These are phyloP conservation scores for Pythium folliculosum DNA, from an alignment of 352 stramenopile genomes.

Conservation along the genomic window DNA sequence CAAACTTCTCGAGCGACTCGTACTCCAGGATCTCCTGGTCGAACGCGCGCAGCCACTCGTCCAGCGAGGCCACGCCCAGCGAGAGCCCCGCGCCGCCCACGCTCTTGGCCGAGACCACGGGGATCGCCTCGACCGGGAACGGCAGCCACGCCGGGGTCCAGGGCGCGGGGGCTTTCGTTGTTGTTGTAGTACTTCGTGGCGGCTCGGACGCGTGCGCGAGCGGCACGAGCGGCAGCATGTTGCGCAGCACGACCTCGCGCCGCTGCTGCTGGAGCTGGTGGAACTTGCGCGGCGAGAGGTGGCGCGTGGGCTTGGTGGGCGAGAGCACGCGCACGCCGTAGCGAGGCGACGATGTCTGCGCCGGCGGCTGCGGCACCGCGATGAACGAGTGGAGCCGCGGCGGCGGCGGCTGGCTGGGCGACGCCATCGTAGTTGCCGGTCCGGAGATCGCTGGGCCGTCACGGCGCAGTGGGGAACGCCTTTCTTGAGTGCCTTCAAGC, in stretches of 20 bases:
- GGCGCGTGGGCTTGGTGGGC: conserved; percentile 23
- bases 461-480: too few relatives aligned
- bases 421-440: too few relatives aligned
- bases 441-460: too few relatives aligned
- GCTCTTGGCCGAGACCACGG: background rate
- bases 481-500: too few relatives aligned
- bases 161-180: conserved; percentile 19
- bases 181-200: background rate
- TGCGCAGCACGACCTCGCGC: conserved; percentile 29
- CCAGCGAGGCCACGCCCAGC: conserved; percentile 33
- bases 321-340: conserved; percentile 11
- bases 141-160: conserved; percentile 43
- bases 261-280: conserved; percentile 46
- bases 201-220: conserved; percentile 12
- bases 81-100: conserved; percentile 9
- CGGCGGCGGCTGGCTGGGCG: background rate
- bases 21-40: conserved; percentile 46
- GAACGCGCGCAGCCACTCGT: conserved; percentile 48
- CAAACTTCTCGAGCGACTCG: conserved; percentile 53
- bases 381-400: conserved; percentile 8
- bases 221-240: conserved; percentile 36
- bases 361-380: background rate
- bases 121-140: conserved; percentile 11
- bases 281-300: conserved; percentile 52
- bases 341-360: conserved; percentile 12